A percentile compares a stretch with the other conserved stretches of the same genome.
Conservation (phyloP, 768 basidiomycete genomes). For the Trametes sanguinea region DNA sequence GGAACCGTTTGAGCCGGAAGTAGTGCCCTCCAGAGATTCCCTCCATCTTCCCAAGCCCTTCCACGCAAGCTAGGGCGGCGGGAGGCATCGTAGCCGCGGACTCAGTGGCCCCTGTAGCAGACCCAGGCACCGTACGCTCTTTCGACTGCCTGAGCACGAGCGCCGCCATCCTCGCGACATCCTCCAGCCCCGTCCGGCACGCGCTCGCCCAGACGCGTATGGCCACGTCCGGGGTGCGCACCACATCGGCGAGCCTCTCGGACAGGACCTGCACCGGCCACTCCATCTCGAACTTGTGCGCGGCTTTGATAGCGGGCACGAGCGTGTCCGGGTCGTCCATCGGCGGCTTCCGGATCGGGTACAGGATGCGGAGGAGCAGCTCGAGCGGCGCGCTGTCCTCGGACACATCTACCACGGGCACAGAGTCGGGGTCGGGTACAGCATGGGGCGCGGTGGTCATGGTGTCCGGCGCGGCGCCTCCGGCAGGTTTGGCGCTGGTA, state of each 20-base stretch:
- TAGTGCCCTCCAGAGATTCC: constrained; percentile 15
- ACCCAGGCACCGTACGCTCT: not conserved
- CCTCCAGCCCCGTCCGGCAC: constrained; percentile 9
- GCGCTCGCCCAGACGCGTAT: constrained; percentile 18
- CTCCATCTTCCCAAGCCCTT: constrained; percentile 4
- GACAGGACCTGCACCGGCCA: constrained; percentile 19
- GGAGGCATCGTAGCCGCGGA: not conserved
- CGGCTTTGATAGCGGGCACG: constrained; percentile 27
- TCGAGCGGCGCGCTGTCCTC: constrained; percentile 29
- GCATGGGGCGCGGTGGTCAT: not conserved
- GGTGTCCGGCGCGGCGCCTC: not conserved
- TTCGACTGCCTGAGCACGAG: not conserved
- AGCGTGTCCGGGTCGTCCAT: constrained; percentile 7
- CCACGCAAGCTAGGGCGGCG: not conserved
- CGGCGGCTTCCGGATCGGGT: constrained; percentile 24
- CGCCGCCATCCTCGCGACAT: constrained; percentile 10
- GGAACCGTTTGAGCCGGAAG: constrained; percentile 4
- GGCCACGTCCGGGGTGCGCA: not conserved
- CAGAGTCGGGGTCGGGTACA: not conserved
- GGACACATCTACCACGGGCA: constrained; percentile 14
- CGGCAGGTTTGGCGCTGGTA: not conserved
- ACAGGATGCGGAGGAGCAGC: constrained; percentile 28
- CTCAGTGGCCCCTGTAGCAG: not conserved
- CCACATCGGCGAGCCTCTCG: constrained; percentile 1
- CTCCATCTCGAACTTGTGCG: constrained; percentile 32